Conservation (phyloP, 495 filamentous ascomycete species). For the Tricharina praecox region DNA sequence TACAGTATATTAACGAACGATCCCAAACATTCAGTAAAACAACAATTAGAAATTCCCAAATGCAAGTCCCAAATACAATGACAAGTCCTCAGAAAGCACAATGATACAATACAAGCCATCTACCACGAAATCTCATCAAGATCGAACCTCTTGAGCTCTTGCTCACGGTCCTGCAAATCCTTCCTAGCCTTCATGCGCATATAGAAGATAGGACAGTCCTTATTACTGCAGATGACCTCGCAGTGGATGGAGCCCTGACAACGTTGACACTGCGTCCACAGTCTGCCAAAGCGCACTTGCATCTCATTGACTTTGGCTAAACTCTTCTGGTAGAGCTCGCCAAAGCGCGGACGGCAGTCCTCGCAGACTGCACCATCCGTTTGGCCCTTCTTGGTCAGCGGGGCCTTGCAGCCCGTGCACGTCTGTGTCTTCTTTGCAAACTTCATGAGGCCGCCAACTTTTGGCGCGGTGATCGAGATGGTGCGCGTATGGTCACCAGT, state of each 20-base stretch:
- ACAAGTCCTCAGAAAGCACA: no score
- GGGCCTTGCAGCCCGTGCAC: slow-evolving; percentile 98
- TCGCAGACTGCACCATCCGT: slow-evolving; percentile 72
- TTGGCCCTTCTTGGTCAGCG: slow-evolving; percentile 61
- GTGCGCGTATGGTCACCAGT: slow-evolving; percentile 83
- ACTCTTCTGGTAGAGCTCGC: slow-evolving; percentile 86
- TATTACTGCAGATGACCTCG: slow-evolving; percentile 90
- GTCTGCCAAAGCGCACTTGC: slow-evolving; percentile 75
- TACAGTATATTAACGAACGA: no score
- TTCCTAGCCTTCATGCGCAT: slow-evolving; percentile 99
- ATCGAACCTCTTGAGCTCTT: slow-evolving; percentile 83
- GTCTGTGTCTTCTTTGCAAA: slow-evolving; percentile 94
- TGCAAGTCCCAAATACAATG: no score
- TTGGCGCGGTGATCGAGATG: slow-evolving; percentile 77
- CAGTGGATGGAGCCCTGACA: slow-evolving; percentile 96
- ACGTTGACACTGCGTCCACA: slow-evolving; percentile 98
- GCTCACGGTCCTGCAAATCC: slow-evolving; percentile 87
- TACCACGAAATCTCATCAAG: slow-evolving; percentile 36
- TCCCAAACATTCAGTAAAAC: no score
- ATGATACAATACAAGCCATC: no score
- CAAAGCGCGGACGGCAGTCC: slow-evolving; percentile 65
- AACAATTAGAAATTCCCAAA: no score
- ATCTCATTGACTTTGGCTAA: slow-evolving; percentile 73
- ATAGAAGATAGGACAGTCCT: slow-evolving; percentile 98
- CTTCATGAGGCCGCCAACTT: slow-evolving; percentile 88